These are phyloP conservation scores for Erysimum pusillum DNA, from an alignment of 441 rosid genomes.

Conservation along the genomic window DNA sequence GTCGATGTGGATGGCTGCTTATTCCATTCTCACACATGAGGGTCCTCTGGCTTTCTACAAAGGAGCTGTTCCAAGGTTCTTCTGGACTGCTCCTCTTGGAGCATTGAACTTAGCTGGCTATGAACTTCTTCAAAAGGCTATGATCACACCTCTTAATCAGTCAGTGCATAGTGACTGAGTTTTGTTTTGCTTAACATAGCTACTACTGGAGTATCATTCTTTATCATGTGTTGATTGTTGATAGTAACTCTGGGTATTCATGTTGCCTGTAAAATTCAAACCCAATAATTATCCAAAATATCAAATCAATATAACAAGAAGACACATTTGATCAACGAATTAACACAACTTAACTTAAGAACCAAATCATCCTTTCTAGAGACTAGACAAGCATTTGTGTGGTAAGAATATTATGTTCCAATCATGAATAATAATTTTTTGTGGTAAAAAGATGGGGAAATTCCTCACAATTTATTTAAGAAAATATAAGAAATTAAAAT, in stretches of 20 bases:
- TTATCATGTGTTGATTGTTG: conserved; percentile 15
- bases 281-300: neutral
- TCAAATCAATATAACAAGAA: neutral
- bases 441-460: too few relatives aligned
- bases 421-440: too few relatives aligned
- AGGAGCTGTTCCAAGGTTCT: conserved; percentile 92
- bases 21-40: conserved; percentile 73
- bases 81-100: conserved; percentile 97
- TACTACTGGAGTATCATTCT: neutral
- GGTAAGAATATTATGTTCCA: neutral
- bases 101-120: conserved; percentile 98
- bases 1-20: conserved; percentile 76
- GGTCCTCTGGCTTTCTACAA: conserved; percentile 88
- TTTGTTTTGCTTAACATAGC: neutral
- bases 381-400: neutral
- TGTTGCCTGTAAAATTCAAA: neutral
- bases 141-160: conserved; percentile 53
- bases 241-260: neutral
- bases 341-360: neutral
- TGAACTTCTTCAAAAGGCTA: conserved; percentile 80
- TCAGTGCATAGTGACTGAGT: conserved; percentile 29
- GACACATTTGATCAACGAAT: neutral
- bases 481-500: too few relatives aligned
- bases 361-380: neutral
- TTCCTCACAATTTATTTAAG: too few relatives aligned